Evolutionary conservation across 495 filamentous ascomycete species (phyloP), one percentile per base, ranked within the genome.

Genomic region (Trichoderma gamsii): DNA sequence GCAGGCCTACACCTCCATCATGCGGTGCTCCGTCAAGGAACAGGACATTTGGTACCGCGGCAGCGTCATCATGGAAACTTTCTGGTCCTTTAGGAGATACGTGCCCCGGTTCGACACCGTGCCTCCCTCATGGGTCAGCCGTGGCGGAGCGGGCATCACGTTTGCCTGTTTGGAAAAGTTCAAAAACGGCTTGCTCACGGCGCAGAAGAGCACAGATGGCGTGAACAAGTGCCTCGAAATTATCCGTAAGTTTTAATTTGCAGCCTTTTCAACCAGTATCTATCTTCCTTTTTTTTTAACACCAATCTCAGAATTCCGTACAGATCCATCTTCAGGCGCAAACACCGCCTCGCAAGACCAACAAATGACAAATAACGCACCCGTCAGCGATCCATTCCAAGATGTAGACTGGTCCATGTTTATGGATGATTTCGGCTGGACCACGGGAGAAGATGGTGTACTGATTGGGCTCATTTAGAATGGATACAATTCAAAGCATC

Each of bases 391-490:
- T 32, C 56, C 56, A 3, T 61, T 61, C 56, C 56, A 61, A 32
- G 56, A 61, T 25, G 56, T 61, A 3, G 56, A 61, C n/a, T 61
- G 56, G 56, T 61, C 56, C 56, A 61, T 61, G 56, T 80, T 81
- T 49, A 77, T 80, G 77, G 79, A 80, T 64, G 79, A 81, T 64
- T 80, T 80, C 52, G 79, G 80, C 52, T 81, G 79, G 79, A 78
- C 29, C 29, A 29, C 56, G 1, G 56, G 56, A 1, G 56, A 61
- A 25, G 56, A 61, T 32, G 56, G 56, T 21, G 56, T 61, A 12
- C n/a, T 61, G 13, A 61, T 61, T 12, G 27, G 56, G 1, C 56
- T 61, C 23, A 61, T 61, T 9, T 61, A 61, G 18, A 5, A 4
- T 3, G 25, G 0, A 4, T 25, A 18, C 13, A 3, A 18, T 2